phyloP scores from a whole-genome alignment of 2,329 filamentous ascomycete species.

The Sporothrix mexicana region DNA sequence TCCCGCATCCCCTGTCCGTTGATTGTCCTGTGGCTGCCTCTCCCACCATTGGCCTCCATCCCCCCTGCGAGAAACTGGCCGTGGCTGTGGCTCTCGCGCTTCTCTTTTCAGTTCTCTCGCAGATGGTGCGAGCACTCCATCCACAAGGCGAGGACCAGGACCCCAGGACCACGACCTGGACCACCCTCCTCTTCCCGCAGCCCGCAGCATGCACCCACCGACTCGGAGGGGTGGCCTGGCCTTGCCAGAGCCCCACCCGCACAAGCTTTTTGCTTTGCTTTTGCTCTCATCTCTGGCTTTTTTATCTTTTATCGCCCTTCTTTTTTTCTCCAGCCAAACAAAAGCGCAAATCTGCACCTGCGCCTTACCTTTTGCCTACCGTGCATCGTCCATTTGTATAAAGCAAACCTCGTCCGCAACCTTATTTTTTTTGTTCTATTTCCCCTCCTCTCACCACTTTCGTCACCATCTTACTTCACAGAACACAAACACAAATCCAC shows the following conservation, averaged over 20 bases:
- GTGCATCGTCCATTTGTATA: slow-evolving; percentile 22
- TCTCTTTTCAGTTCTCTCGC: neutral
- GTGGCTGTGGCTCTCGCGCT: neutral
- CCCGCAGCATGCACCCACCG: neutral
- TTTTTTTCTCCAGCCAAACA: slow-evolving; percentile 12
- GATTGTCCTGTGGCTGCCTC: slow-evolving; percentile 16
- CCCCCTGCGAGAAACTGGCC: neutral
- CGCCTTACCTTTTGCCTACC: neutral
- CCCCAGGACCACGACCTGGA: neutral
- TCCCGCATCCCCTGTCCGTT: slow-evolving; percentile 9
- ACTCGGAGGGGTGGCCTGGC: neutral
- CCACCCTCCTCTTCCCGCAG: neutral
- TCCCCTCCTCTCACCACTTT: slow-evolving; percentile 1
- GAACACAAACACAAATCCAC: neutral
- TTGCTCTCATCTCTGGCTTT: neutral
- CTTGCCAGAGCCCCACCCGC: slow-evolving; percentile 16
- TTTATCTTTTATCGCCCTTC: neutral
- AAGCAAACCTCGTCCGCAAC: slow-evolving; percentile 30
- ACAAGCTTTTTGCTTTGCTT: neutral
- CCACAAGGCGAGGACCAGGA: neutral
- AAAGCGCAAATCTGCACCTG: neutral
- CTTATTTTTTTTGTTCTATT: slow-evolving; percentile 13
- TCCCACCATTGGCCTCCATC: slow-evolving; percentile 5
- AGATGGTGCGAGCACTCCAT: neutral
- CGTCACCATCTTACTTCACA: neutral